phyloP scores from a whole-genome alignment of 2,329 filamentous ascomycete species.

The Leptodontidium sp. region DNA sequence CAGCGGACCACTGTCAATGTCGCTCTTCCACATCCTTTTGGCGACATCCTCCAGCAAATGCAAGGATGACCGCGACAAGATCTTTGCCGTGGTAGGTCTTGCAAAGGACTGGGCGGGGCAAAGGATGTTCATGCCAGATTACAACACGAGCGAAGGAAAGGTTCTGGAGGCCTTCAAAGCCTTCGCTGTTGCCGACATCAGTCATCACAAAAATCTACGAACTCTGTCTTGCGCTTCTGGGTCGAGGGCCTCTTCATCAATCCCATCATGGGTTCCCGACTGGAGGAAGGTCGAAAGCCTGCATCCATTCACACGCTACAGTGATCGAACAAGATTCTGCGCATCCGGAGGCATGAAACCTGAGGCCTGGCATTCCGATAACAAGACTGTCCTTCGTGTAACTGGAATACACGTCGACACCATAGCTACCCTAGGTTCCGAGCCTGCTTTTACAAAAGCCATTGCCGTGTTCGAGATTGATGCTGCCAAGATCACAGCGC shows the following conservation, averaged over 20 bases:
- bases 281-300: conserved; percentile 1
- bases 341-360: conserved; percentile 12
- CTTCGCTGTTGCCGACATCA: background rate
- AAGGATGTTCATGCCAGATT: too few relatives aligned
- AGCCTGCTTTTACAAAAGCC: background rate
- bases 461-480: background rate
- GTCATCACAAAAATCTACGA: background rate
- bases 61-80: background rate
- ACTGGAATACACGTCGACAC: background rate
- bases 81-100: too few relatives aligned
- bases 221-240: background rate
- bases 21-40: too few relatives aligned
- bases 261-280: conserved; percentile 15
- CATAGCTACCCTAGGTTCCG: background rate
- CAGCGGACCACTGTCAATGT: too few relatives aligned
- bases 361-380: background rate
- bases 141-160: too few relatives aligned
- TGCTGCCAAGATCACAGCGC: background rate
- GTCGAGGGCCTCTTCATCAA: background rate
- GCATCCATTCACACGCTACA: conserved; percentile 5
- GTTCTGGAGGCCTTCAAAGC: background rate
- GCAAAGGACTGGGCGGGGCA: too few relatives aligned
- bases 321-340: conserved; percentile 3
- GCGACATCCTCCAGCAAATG: background rate
- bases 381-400: background rate